A percentile compares a stretch with the other conserved stretches of the same genome.
Evolutionary conservation across 2,329 filamentous ascomycete genomes (phyloP).

Genomic region (Trichoderma aggressivum): DNA sequence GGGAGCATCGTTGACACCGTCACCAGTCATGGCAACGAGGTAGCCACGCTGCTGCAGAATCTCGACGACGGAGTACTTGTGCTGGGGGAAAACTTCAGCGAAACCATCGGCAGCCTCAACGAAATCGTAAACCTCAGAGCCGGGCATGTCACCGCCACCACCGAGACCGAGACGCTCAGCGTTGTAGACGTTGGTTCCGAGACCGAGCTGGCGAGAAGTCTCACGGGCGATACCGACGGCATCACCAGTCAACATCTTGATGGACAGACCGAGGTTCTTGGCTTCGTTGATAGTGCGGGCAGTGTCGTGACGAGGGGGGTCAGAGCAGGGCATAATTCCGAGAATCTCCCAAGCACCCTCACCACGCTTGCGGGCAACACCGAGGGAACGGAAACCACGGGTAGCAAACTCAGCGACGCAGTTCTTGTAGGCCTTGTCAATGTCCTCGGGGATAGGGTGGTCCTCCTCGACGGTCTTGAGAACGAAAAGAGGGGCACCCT

Average conservation of each 20-base stretch:
- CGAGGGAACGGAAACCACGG: constrained; percentile 90
- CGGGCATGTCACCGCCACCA: constrained; percentile 87
- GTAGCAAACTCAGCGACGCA: constrained; percentile 88
- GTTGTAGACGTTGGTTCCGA: constrained; percentile 92
- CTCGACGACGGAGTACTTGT: constrained; percentile 93
- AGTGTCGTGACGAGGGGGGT: constrained; percentile 87
- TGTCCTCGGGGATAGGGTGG: constrained; percentile 69
- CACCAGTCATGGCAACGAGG: constrained; percentile 93
- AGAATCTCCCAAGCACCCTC: constrained; percentile 84
- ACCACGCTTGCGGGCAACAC: constrained; percentile 85
- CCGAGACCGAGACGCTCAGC: constrained; percentile 88
- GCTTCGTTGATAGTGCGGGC: constrained; percentile 87
- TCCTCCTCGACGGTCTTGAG: constrained; percentile 85
- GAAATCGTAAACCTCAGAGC: constrained; percentile 92
- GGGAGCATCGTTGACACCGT: constrained; percentile 91
- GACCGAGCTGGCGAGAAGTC: constrained; percentile 84
- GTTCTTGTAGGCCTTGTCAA: constrained; percentile 85
- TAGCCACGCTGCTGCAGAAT: constrained; percentile 92
- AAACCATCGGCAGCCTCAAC: constrained; percentile 94
- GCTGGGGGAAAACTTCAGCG: constrained; percentile 90
- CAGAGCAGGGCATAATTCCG: constrained; percentile 91
- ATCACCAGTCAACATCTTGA: constrained; percentile 96
- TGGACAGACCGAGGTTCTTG: constrained; percentile 80
- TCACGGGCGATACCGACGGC: constrained; percentile 90
- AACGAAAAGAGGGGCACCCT: constrained; percentile 85